Base-by-base conservation (phyloP, 805 yeast genomes). In the Debaryomyces hansenii region DNA sequence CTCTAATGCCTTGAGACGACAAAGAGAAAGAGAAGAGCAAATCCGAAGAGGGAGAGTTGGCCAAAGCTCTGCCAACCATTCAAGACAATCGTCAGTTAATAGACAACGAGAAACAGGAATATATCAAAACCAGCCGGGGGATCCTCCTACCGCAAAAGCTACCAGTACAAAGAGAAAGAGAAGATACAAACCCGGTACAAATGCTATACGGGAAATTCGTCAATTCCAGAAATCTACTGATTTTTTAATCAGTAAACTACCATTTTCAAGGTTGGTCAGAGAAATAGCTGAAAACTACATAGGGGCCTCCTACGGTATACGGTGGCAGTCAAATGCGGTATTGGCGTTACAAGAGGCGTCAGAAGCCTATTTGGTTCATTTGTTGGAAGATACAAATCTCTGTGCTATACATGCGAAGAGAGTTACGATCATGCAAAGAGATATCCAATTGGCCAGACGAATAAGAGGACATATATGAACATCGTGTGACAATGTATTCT, bases 381-480 rank as follows among this genome's bases (percentile, higher is more conserved):
- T 87, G 33, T 69, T 87, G 42, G 94, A 87, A 58, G 94, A 87
- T 60, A 86, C 91, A 3, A 87, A 87, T 55, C 60, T 86, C 33
- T 73, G 89, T 62, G 94, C 94, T 11, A 67, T 87, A 33, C 94
- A 87, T 64, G 91, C 90, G 1, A 85, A 83, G 58, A 68, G 95
- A 55, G 90, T 87, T n/a, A 87, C 95, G 0, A 85, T 87, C 29
- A 87, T 86, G 92, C 87, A 84, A 57, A 85, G 84, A 62, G 95
- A 87, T 60, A 82, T 87, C 50, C 91, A 86, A 58, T 68, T 87
- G 53, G 94, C 94, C 3, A 76, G 94, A 68, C 73, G 92, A 63
- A 80, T 86, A 36, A 75, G 91, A 55, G 91, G 90, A 5, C 75
- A 59, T 40, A 28, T 39, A 10, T 39, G 34, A 31, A n/a, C 14